phyloP scores from a whole-genome alignment of 2,329 filamentous ascomycete genomes.

The Stagonosporopsis vannaccii region DNA sequence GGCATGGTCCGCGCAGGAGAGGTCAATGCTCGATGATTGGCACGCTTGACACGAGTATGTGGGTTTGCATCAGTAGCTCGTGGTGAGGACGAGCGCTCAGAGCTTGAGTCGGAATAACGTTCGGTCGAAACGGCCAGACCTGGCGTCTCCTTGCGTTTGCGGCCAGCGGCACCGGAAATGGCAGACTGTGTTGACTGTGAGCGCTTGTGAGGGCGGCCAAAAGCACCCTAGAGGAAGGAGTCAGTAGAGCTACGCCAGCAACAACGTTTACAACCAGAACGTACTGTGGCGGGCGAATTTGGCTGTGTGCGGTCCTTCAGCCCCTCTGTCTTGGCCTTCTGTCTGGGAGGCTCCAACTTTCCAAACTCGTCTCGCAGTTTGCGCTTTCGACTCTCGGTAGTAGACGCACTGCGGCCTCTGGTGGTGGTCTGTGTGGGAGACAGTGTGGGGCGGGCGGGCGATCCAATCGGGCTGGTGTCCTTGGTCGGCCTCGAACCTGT shows the following conservation, averaged over 20 bases:
- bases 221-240: constrained; percentile 26
- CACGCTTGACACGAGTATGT: constrained; percentile 64
- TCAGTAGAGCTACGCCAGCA: neutral
- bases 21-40: constrained; percentile 66
- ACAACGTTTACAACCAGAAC: neutral
- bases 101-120: constrained; percentile 47
- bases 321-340: constrained; percentile 49
- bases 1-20: constrained; percentile 65
- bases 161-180: constrained; percentile 36
- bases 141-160: constrained; percentile 46
- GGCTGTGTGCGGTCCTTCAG: constrained; percentile 43
- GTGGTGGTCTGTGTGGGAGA: constrained; percentile 38
- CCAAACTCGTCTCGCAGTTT: constrained; percentile 48
- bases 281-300: constrained; percentile 42
- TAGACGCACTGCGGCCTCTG: constrained; percentile 49
- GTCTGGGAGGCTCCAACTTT: constrained; percentile 50
- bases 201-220: constrained; percentile 47
- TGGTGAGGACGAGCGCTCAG: constrained; percentile 48
- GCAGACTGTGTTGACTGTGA: constrained; percentile 50
- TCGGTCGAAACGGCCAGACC: constrained; percentile 42
- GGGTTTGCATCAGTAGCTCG: constrained; percentile 41
- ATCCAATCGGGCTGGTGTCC: constrained; percentile 43
- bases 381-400: constrained; percentile 50
- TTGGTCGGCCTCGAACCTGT: constrained; percentile 45
- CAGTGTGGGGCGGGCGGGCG: constrained; percentile 33